Base-by-base conservation (phyloP, 805 yeast species). In the Scheffersomyces spartinae region DNA sequence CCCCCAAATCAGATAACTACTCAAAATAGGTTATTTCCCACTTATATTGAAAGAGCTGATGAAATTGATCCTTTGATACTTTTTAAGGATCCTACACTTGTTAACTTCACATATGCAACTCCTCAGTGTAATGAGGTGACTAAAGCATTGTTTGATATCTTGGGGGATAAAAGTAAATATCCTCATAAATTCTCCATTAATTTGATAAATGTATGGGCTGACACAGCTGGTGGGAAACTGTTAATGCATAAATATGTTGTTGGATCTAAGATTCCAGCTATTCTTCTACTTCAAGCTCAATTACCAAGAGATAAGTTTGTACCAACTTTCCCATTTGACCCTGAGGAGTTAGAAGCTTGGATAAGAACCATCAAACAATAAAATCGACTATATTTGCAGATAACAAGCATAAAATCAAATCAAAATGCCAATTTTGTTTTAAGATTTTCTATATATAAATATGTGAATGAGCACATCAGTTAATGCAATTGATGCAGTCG, bases 51-150 rank as follows among this genome's bases (percentile, higher is more conserved):
- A 18, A 39, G 42, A 15, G 29, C 42, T 10, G 36, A 43, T 24
- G 65, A 60, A 26, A 36, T 60, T 21, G 52, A 49, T 20, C 44
- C 47, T 28, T 33, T 49, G 18, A 34, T 56, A 15, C 32, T 50
- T 15, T 43, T 48, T 27, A 57, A 56, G 32, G 52, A 50, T 18
- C 65, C 65, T 2, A 40, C 54, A 18, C 32, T 60, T 9, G 36
- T 60, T 26, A 52, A 60, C 37, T 60, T 60, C 39, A 59, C 65
- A 4, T 43, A 46, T 21, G 61, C 61, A 6, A 61, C 53, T 28
- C 34, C 39, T 13, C 34, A 37, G 16, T 43, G 49, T 34, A 60
- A 59, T 34, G 37, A 38, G 21, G 45, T 58, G 13, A 55, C 63
- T 2, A 45, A 45, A 27, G 35, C 48, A 6, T 44, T 60, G 21